Conservation (phyloP, 1,139 yeast genomes). For the Scheffersomyces quercinus region DNA sequence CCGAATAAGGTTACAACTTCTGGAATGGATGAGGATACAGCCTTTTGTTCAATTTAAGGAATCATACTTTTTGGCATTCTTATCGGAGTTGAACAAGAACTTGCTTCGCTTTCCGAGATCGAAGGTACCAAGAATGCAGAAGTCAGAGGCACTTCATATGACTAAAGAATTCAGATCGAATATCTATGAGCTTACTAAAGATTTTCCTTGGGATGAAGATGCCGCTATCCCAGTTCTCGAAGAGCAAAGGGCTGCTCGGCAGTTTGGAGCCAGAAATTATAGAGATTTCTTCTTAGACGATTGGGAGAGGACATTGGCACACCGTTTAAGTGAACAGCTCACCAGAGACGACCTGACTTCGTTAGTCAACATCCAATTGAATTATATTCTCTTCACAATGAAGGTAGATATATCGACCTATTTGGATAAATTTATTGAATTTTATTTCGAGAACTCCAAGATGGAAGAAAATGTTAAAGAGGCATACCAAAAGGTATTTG, state of each 20-base stretch:
- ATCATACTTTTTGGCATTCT: conserved; percentile 15
- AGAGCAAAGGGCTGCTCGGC: conserved; percentile 1
- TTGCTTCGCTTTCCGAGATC: conserved; percentile 10
- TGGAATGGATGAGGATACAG: conserved; percentile 40
- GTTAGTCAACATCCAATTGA: conserved; percentile 37
- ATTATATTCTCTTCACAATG: conserved; percentile 35
- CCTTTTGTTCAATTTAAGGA: conserved; percentile 38
- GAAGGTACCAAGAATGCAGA: conserved; percentile 10
- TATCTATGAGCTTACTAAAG: conserved; percentile 17
- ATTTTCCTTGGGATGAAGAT: conserved; percentile 11
- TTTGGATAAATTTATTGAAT: conserved; percentile 17
- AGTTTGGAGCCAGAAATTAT: not conserved
- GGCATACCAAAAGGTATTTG: conserved; percentile 3
- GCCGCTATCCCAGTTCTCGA: conserved; percentile 3
- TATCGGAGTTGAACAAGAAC: conserved; percentile 10
- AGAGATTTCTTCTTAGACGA: conserved; percentile 14
- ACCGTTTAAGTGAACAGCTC: conserved; percentile 23
- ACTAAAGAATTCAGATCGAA: conserved; percentile 17
- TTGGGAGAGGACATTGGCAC: conserved; percentile 29
- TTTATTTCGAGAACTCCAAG: conserved; percentile 4
- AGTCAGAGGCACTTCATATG: conserved; percentile 18
- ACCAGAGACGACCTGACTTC: conserved; percentile 28
- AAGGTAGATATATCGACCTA: conserved; percentile 28
- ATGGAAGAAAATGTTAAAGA: conserved; percentile 4
- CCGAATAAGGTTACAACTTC: conserved; percentile 29